phyloP scores from a whole-genome alignment of 2,329 filamentous ascomycete species.

The Proliferodiscus dingleyae region DNA sequence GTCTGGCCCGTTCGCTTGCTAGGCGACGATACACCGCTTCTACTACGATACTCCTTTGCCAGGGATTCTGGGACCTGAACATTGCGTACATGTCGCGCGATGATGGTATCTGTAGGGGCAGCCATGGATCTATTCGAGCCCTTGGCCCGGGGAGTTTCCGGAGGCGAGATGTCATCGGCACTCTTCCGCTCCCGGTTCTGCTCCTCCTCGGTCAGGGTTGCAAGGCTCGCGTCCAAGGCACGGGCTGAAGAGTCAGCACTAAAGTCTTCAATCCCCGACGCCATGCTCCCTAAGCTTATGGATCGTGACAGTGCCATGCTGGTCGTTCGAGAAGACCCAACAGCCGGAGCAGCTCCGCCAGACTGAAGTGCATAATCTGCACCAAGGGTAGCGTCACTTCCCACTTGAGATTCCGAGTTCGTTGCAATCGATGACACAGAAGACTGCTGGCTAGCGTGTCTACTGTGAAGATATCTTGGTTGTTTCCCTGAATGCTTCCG shows the following conservation, averaged over 20 bases:
- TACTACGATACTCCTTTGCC: constrained; percentile 77
- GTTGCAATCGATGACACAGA: constrained; percentile 56
- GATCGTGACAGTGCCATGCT: constrained; percentile 63
- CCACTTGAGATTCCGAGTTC: constrained; percentile 48
- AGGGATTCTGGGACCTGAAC: constrained; percentile 88
- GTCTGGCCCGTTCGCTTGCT: constrained; percentile 44
- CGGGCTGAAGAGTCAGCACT: constrained; percentile 20
- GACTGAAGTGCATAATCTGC: constrained; percentile 80
- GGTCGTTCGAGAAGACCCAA: constrained; percentile 44
- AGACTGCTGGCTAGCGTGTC: constrained; percentile 51
- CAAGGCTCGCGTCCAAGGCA: constrained; percentile 45
- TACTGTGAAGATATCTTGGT: constrained; percentile 53
- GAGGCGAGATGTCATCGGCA: constrained; percentile 41
- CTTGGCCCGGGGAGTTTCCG: constrained; percentile 67
- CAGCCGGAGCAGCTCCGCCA: constrained; percentile 64
- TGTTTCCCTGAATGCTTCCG: constrained; percentile 38
- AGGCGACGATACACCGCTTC: constrained; percentile 60
- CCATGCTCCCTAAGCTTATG: constrained; percentile 85
- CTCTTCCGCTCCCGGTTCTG: constrained; percentile 41
- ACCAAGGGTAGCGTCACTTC: constrained; percentile 68
- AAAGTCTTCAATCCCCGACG: constrained; percentile 63
- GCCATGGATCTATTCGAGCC: constrained; percentile 45
- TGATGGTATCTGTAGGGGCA: constrained; percentile 79
- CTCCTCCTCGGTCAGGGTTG: constrained; percentile 57
- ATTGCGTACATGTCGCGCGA: constrained; percentile 82